Conservation (phyloP, 768 basidiomycete species). For the Nidularia pulvinata region DNA sequence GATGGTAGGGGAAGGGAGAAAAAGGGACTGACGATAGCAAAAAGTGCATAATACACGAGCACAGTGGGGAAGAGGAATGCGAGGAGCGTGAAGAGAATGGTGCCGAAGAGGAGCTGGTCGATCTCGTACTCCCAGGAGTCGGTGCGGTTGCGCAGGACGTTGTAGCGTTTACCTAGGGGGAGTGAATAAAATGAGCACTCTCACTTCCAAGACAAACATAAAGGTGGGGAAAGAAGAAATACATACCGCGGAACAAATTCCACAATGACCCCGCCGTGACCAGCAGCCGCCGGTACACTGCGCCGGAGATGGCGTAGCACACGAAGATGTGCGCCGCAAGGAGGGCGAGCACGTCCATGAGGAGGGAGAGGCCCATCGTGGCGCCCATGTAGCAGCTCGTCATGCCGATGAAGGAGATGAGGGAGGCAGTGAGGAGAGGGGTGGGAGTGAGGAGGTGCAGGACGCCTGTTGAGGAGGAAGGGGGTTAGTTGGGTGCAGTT, state of each 20-base stretch:
- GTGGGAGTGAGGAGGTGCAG: too few species aligned
- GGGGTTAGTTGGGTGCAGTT: too few species aligned
- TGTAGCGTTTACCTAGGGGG: constrained; percentile 81
- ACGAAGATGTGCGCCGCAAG: constrained; percentile 73
- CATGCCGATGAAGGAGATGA: too few species aligned
- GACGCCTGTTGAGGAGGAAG: too few species aligned
- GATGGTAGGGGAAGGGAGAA: neutral
- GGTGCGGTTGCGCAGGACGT: constrained; percentile 82
- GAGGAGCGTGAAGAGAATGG: constrained; percentile 82
- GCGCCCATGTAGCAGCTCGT: constrained; percentile 39
- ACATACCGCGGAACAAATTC: constrained; percentile 86
- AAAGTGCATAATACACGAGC: constrained; percentile 82
- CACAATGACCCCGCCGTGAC: constrained; percentile 67
- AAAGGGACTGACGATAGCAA: constrained; percentile 53
- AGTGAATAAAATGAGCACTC: neutral
- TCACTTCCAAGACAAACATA: neutral
- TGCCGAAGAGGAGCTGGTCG: constrained; percentile 95
- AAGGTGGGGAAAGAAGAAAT: neutral
- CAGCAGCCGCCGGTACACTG: constrained; percentile 62
- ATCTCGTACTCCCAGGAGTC: constrained; percentile 92
- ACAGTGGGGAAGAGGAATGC: constrained; percentile 87
- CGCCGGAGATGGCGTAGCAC: constrained; percentile 63
- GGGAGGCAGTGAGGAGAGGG: too few species aligned
- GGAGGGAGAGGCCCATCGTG: constrained; percentile 66
- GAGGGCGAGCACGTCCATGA: constrained; percentile 65